Evolutionary conservation across 2,329 filamentous ascomycete genomes (phyloP), one percentile per base, ranked within the genome.

Genomic region (Colletotrichum sojae): DNA sequence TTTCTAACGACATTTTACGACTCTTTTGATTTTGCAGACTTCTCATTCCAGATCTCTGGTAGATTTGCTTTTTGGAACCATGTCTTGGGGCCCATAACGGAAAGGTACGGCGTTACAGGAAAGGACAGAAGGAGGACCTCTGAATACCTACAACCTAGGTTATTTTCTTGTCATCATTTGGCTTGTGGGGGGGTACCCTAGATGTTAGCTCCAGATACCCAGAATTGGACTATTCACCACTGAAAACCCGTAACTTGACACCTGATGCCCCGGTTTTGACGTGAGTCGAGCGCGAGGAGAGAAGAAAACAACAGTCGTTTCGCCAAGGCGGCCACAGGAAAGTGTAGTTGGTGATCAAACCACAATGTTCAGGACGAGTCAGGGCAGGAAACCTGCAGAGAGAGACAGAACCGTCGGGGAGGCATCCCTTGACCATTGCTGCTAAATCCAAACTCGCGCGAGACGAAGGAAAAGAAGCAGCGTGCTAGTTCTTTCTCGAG

Each of bases 31-130:
- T 46, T 31, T 39, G 45, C 31, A 36, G n/a, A 13, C 46, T 62
- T 62, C 59, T 51, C 48, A 61, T 54, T 31, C 45, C 22, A 55
- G 18, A 69, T 67, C 51, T 67, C 63, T 52, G 63, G 51, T 67
- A 61, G 67, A 66, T 52, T 53, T 55, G 9, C 18, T 43, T 16
- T 45, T 39, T 57, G 16, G 8, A 31, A 20, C 18, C 45, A 36
- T 22, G 15, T 36, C 45, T 39, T 20, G 18, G 25, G 27, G 16
- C 6, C 27, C 60, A 58, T 12, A 27, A 64, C 9, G 40, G 53
- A 12, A 40, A 12, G 4, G n/a, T 20, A 15, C 20, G 66, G 66
- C 61, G 61, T 69, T 68, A 13, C 5, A 39, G 31, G 53, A 40
- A 53, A 20, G 36, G 43, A 16, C 9, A 15, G 16, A 53, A 39